Conservation (phyloP, 306 rosid species). For the Lagenaria siceraria region DNA sequence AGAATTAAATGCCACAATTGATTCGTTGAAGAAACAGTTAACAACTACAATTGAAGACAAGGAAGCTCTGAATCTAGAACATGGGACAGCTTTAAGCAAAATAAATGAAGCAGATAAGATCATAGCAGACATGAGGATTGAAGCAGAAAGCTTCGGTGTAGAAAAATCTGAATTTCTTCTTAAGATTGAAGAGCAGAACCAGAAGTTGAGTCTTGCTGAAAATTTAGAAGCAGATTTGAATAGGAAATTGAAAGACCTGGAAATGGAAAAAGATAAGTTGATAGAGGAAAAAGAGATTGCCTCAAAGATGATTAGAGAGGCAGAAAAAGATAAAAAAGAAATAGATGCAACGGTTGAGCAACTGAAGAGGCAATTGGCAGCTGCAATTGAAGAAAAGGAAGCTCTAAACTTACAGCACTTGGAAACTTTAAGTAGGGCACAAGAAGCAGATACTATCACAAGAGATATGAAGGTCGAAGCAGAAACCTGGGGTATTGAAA, state of each 20-base stretch:
- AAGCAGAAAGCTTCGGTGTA: neutral
- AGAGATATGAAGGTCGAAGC: conserved; percentile 2
- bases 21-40: conserved; percentile 21
- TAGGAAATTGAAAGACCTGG: conserved; percentile 16
- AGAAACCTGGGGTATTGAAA: neutral
- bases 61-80: conserved; percentile 1
- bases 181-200: neutral
- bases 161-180: neutral
- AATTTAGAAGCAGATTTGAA: conserved; percentile 22
- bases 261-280: conserved; percentile 16
- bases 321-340: conserved; percentile 15
- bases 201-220: conserved; percentile 4
- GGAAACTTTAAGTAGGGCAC: conserved; percentile 9
- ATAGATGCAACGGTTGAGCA: neutral
- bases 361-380: conserved; percentile 26
- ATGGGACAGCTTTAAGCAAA: neutral
- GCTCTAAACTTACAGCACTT: conserved; percentile 34
- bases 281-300: conserved; percentile 21
- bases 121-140: neutral
- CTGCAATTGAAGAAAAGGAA: conserved; percentile 34
- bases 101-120: conserved; percentile 8
- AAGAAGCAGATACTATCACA: conserved; percentile 14
- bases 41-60: conserved; percentile 37
- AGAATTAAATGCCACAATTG: neutral
- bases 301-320: conserved; percentile 34